These are phyloP conservation scores for Psilocybe cubensis DNA, from an alignment of 768 basidiomycete species.

Conservation along the genomic window DNA sequence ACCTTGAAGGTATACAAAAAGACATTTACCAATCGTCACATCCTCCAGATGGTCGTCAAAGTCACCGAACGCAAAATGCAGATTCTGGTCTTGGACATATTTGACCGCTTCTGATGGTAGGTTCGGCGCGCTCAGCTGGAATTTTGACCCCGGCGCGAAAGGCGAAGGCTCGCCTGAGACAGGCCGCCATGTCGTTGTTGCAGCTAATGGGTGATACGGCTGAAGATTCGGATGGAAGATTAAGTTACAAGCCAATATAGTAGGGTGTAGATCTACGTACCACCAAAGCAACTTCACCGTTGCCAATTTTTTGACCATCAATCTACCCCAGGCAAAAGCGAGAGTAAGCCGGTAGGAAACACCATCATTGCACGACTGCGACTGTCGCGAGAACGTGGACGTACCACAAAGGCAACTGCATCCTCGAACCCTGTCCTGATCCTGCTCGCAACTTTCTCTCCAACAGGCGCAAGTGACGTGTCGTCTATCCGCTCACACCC, in stretches of 20 bases:
- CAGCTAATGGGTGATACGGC: slow-evolving; percentile 21
- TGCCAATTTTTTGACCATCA: slow-evolving; percentile 61
- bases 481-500: slow-evolving; percentile 70
- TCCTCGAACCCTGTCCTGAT: slow-evolving; percentile 57
- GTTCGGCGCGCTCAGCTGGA: slow-evolving; percentile 49
- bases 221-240: background rate
- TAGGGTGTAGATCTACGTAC: slow-evolving; percentile 41
- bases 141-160: slow-evolving; percentile 48
- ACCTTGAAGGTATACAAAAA: slow-evolving; percentile 22
- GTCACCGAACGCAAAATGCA: slow-evolving; percentile 68
- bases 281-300: slow-evolving; percentile 55
- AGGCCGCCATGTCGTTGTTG: slow-evolving; percentile 52
- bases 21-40: slow-evolving; percentile 52
- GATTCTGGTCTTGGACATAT: slow-evolving; percentile 51
- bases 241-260: background rate
- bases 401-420: slow-evolving; percentile 72
- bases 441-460: slow-evolving; percentile 62
- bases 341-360: background rate
- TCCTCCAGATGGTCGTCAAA: slow-evolving; percentile 87
- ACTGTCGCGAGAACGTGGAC: slow-evolving; percentile 27
- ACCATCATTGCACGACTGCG: background rate
- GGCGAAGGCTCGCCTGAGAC: slow-evolving; percentile 36
- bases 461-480: slow-evolving; percentile 61
- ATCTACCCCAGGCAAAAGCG: slow-evolving; percentile 41
- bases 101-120: slow-evolving; percentile 50